Conservation (phyloP, 176 grass and related monocot genomes). For the Triticum timopheevii region DNA sequence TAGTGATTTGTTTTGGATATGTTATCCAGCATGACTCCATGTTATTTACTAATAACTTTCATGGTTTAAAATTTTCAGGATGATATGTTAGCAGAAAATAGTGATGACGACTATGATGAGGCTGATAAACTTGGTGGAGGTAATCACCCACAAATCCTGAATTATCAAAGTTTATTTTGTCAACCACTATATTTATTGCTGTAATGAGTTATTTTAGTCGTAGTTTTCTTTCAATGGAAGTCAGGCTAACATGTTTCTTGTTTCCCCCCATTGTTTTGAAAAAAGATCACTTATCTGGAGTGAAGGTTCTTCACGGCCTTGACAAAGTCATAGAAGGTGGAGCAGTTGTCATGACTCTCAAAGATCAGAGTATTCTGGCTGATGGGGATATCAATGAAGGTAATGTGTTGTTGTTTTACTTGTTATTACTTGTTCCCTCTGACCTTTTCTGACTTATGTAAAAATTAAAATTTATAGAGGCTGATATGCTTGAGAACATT, state of each 20-base stretch:
- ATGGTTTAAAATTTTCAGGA: constrained; percentile 53
- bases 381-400: constrained; percentile 86
- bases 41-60: constrained; percentile 27
- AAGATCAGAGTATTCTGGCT: constrained; percentile 88
- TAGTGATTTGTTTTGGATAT: background rate
- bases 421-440: background rate
- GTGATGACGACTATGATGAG: constrained; percentile 37
- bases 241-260: constrained; percentile 27
- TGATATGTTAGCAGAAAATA: constrained; percentile 75
- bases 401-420: constrained; percentile 29
- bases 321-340: constrained; percentile 95
- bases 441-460: constrained; percentile 19
- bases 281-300: constrained; percentile 77
- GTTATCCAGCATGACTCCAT: background rate
- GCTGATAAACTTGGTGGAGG: constrained; percentile 47
- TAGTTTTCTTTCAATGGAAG: background rate
- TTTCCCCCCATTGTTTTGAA: background rate
- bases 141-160: constrained; percentile 29
- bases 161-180: background rate
- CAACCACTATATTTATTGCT: background rate
- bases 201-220: background rate
- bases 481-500: constrained; percentile 94
- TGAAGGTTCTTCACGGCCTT: constrained; percentile 94
- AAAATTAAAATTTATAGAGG: constrained; percentile 51
- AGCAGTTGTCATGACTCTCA: constrained; percentile 94